A percentile compares a stretch with the other conserved stretches of the same genome.
These are phyloP conservation scores for Pyrenophora teres DNA, from an alignment of 2,329 filamentous ascomycete genomes.

Conservation along the genomic window DNA sequence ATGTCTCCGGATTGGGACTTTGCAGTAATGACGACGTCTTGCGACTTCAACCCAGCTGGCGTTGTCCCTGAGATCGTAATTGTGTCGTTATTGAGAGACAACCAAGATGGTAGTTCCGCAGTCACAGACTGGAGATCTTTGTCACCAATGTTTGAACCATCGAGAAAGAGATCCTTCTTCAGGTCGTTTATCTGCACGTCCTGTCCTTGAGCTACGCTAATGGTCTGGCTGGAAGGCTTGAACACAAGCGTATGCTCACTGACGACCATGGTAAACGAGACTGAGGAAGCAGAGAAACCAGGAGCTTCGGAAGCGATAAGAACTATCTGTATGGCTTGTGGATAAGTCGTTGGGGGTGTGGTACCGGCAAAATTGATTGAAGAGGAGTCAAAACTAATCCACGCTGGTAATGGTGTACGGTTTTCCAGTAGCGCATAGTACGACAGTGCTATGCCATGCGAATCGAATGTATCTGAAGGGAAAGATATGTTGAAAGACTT, in stretches of 20 bases:
- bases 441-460: conserved; percentile 58
- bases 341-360: conserved; percentile 68
- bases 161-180: conserved; percentile 40
- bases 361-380: conserved; percentile 71
- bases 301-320: conserved; percentile 78
- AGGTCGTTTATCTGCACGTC: conserved; percentile 39
- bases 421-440: conserved; percentile 80
- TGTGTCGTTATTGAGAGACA: conserved; percentile 66
- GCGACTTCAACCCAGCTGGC: conserved; percentile 60
- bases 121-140: conserved; percentile 59
- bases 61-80: conserved; percentile 69
- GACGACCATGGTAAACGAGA: conserved; percentile 73
- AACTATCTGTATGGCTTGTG: conserved; percentile 72
- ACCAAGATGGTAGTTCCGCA: conserved; percentile 68
- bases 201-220: conserved; percentile 42
- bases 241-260: conserved; percentile 72
- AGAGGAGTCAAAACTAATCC: conserved; percentile 73
- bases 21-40: conserved; percentile 66
- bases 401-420: conserved; percentile 82
- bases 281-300: conserved; percentile 72
- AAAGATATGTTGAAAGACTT: conserved; percentile 51
- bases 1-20: conserved; percentile 64
- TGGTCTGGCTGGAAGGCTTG: conserved; percentile 51
- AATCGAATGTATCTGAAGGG: conserved; percentile 63
- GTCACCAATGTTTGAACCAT: conserved; percentile 50